Evolutionary conservation across 2,329 filamentous ascomycete genomes (phyloP), one percentile per base, ranked within the genome.

Genomic region (Pseudogymnoascus sp.): DNA sequence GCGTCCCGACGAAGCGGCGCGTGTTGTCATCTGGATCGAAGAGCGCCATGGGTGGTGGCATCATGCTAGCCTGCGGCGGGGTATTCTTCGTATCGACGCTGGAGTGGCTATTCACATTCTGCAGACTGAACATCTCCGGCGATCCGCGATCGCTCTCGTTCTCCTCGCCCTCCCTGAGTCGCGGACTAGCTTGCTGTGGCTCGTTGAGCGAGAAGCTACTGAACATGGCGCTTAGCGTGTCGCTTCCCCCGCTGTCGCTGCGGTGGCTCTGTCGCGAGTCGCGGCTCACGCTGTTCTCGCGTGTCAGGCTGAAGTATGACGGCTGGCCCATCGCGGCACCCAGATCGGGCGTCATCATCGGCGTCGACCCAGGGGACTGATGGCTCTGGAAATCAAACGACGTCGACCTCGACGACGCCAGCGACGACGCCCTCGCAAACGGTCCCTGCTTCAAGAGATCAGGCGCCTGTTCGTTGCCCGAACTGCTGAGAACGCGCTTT

Each of bases 1-100:
- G 94, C 0, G 94, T 99, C 33, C 94, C 94, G 7, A 99, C 94
- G 69, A 99, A 99, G 39, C 91, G 87, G 61, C 94, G 86, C 71
- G 90, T 93, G 64, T 87, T 95, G 70, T 99, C 94, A 71, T 96
- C 89, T 0, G 94, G 94, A 70, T 97, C 92, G 71, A 97, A 99
- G 3, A 99, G 79, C 2, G 93, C 90, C 90, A 94, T 92, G 4
- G 92, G 92, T 25, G 94, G 94, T 18, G 87, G 87, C 84, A 97
- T 89, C 80, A 91, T 91, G 63, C 80, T 83, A 10, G 84, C 79
- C 60, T 83, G 82, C 5, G 86, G 83, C 48, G 86, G 84, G 0
- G 80, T 85, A 61, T 82, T 86, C 63, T 80, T 80, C n/a, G 79
- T 78, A 40, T 82, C 77, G 59, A 66, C 70, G 64, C 74, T 79